phyloP scores from a whole-genome alignment of 192 early-diverging fungal species.

The Coemansia guatemalensis region DNA sequence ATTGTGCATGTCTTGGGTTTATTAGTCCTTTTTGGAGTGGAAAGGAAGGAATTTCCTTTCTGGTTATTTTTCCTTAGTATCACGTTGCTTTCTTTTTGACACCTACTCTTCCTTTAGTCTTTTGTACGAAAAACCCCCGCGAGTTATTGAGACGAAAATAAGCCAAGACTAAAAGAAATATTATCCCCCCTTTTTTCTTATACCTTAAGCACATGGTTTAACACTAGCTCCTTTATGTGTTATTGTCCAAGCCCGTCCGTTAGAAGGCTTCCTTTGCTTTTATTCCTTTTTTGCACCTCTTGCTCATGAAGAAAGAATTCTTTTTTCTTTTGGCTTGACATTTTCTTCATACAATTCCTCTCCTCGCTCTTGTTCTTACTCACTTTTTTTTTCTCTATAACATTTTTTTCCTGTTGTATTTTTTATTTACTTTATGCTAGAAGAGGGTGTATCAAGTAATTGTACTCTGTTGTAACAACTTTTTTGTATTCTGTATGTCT shows the following conservation, averaged over 20 bases:
- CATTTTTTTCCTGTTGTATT: constrained; percentile 7
- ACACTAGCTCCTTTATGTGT: too few relatives aligned
- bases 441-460: neutral
- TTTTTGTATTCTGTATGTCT: constrained; percentile 5
- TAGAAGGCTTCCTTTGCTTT: neutral
- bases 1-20: neutral
- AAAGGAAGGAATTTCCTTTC: neutral
- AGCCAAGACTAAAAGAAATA: neutral
- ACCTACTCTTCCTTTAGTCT: neutral
- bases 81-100: neutral
- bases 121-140: neutral
- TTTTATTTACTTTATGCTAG: constrained; percentile 5
- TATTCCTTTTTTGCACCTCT: neutral
- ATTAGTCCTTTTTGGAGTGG: neutral
- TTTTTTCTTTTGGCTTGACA: neutral
- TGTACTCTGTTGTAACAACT: neutral
- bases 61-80: neutral
- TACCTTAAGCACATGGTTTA: neutral
- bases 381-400: neutral
- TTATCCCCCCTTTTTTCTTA: neutral
- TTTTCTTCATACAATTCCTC: constrained; percentile 5
- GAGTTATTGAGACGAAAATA: neutral
- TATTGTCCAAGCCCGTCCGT: neutral
- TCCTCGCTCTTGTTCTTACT: neutral
- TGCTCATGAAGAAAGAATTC: neutral